A percentile compares a stretch with the other conserved stretches of the same genome.
Evolutionary conservation across 805 yeast genomes (phyloP).

Genomic region (Danielozyma ontarioensis): DNA sequence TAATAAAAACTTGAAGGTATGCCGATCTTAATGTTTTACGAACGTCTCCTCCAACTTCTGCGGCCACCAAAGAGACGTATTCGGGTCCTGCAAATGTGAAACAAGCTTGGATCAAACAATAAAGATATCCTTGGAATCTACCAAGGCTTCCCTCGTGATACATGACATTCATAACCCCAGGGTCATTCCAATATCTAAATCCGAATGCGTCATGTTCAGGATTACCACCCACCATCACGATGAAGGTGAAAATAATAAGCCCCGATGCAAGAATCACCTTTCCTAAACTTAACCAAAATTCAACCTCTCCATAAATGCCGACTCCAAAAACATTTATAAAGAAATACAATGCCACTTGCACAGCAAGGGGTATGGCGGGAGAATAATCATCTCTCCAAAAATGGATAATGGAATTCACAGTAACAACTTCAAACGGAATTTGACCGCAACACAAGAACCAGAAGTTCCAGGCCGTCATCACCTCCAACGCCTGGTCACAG

Average conservation of each 20-base stretch:
- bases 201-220: constrained; percentile 55
- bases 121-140: constrained; percentile 8
- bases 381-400: constrained; percentile 15
- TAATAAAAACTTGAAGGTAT: constrained; percentile 14
- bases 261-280: constrained; percentile 35
- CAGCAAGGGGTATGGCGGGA: constrained; percentile 14
- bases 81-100: constrained; percentile 14
- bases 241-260: constrained; percentile 64
- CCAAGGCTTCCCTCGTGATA: neutral
- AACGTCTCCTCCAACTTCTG: constrained; percentile 14
- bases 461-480: constrained; percentile 16
- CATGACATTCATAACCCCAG: constrained; percentile 6
- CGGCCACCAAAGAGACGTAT: constrained; percentile 16
- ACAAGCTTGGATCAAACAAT: constrained; percentile 14
- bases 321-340: constrained; percentile 14
- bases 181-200: constrained; percentile 38
- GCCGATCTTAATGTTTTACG: constrained; percentile 14
- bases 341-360: constrained; percentile 13
- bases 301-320: constrained; percentile 13
- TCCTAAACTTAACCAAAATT: constrained; percentile 16
- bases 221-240: constrained; percentile 86
- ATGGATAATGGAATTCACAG: constrained; percentile 13
- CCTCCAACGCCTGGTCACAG: constrained; percentile 13
- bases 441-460: constrained; percentile 16
- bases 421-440: constrained; percentile 15